phyloP scores from a whole-genome alignment of 192 early-diverging fungal species.

The Coemansia sp. region DNA sequence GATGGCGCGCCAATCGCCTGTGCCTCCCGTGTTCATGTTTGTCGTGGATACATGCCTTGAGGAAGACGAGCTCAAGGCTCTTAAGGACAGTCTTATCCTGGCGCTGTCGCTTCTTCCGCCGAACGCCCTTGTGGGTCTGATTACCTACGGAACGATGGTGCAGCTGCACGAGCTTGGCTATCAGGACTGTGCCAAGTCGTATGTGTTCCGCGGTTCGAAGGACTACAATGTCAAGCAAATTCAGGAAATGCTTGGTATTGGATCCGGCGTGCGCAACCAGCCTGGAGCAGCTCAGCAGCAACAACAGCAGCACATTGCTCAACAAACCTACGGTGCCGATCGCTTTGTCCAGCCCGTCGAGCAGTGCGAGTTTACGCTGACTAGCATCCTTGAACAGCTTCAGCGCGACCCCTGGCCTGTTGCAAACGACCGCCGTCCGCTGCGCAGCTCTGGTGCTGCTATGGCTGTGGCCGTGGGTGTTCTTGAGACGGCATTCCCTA shows the following conservation, averaged over 20 bases:
- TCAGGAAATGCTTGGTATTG: constrained; percentile 95
- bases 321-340: constrained; percentile 49
- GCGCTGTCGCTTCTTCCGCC: constrained; percentile 89
- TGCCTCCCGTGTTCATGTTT: constrained; percentile 94
- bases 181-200: constrained; percentile 94
- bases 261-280: constrained; percentile 45
- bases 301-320: constrained; percentile 29
- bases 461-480: constrained; percentile 89
- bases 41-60: constrained; percentile 97
- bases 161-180: constrained; percentile 98
- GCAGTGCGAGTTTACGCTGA: constrained; percentile 95
- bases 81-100: constrained; percentile 91
- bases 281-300: constrained; percentile 19
- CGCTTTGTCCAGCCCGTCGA: constrained; percentile 89
- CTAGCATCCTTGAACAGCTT: constrained; percentile 90
- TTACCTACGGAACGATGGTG: constrained; percentile 98
- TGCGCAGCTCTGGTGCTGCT: constrained; percentile 93
- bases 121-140: constrained; percentile 89
- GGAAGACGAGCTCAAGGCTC: constrained; percentile 91
- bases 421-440: constrained; percentile 80
- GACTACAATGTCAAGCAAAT: constrained; percentile 94
- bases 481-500: constrained; percentile 90
- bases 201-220: constrained; percentile 96
- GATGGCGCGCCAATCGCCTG: constrained; percentile 76
- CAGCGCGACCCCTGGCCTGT: constrained; percentile 98